phyloP scores from a whole-genome alignment of 2,329 filamentous ascomycete genomes.

The Bipolaris bicolor region DNA sequence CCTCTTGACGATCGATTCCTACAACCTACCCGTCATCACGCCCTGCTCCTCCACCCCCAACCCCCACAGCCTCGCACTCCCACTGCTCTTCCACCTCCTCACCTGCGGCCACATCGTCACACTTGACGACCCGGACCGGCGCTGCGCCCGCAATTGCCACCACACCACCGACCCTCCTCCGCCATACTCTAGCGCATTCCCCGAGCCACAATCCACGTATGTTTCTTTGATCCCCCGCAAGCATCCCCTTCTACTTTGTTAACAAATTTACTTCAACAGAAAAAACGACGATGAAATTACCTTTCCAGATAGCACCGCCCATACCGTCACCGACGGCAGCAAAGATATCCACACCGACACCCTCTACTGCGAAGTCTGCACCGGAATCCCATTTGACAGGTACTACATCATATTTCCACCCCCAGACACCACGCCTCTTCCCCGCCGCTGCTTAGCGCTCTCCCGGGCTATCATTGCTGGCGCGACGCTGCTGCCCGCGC shows the following conservation, averaged over 20 bases:
- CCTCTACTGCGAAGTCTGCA: conserved; percentile 27
- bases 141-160: conserved; percentile 24
- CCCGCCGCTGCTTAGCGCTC: conserved; percentile 18
- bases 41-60: conserved; percentile 2
- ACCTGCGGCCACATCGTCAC: conserved; percentile 28
- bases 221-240: too few species aligned
- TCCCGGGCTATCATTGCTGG: conserved; percentile 13
- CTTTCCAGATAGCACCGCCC: too few species aligned
- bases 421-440: not conserved
- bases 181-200: not conserved
- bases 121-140: conserved; percentile 11
- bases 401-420: conserved; percentile 5
- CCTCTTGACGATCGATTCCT: not conserved
- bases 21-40: not conserved
- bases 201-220: not conserved
- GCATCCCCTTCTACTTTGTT: not conserved
- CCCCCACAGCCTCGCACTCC: not conserved
- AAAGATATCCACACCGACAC: not conserved
- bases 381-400: conserved; percentile 20
- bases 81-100: conserved; percentile 20
- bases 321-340: too few species aligned
- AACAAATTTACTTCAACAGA: not conserved
- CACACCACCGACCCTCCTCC: conserved; percentile 5
- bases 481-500: not conserved
- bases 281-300: too few species aligned